phyloP scores from a whole-genome alignment of 768 basidiomycete species.

The Mycena amicta region DNA sequence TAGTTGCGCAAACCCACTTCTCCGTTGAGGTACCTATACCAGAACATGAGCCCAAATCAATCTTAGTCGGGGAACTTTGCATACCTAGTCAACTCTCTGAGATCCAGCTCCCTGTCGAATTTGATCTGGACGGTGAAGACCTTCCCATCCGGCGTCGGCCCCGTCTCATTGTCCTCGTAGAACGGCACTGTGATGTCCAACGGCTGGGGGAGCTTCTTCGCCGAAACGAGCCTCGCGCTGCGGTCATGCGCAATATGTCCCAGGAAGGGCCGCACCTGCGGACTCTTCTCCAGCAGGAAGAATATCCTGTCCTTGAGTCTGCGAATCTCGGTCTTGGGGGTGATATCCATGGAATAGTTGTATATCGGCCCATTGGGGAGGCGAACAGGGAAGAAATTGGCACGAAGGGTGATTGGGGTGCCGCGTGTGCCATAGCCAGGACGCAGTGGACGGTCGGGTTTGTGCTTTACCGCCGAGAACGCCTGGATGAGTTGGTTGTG shows the following conservation, averaged over 20 bases:
- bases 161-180: conserved; percentile 43
- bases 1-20: conserved; percentile 33
- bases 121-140: conserved; percentile 46
- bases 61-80: conserved; percentile 5
- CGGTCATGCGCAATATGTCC: conserved; percentile 56
- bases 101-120: conserved; percentile 43
- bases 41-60: conserved; percentile 5
- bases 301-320: conserved; percentile 54
- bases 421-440: conserved; percentile 61
- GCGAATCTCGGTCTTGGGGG: conserved; percentile 47
- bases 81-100: conserved; percentile 36
- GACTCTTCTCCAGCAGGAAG: conserved; percentile 50
- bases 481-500: conserved; percentile 41
- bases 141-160: conserved; percentile 38
- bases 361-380: conserved; percentile 50
- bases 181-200: conserved; percentile 43
- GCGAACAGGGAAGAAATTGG: conserved; percentile 64
- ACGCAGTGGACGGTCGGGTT: conserved; percentile 48
- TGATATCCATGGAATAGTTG: conserved; percentile 59
- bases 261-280: conserved; percentile 36
- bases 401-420: conserved; percentile 48
- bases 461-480: conserved; percentile 36
- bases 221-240: conserved; percentile 49
- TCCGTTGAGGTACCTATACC: conserved; percentile 46
- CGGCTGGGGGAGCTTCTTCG: conserved; percentile 47